A percentile compares a stretch with the other conserved stretches of the same genome.
Conservation (phyloP, 148 eudicot genomes). For the Fagopyrum homotropicum region DNA sequence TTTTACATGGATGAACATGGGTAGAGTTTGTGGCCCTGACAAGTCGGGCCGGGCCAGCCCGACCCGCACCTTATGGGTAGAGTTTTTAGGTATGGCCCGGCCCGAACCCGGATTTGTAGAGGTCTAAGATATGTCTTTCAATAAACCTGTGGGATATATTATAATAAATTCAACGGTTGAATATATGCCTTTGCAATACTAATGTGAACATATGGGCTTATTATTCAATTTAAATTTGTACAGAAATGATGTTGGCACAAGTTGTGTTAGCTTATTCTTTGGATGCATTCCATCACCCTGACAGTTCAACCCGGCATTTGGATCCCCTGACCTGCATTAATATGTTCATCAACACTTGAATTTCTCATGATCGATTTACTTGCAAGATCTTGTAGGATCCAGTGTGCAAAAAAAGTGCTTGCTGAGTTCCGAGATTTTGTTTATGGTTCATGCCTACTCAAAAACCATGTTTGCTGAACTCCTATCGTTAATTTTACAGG, state of each 20-base stretch:
- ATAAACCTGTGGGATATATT: too few relatives aligned
- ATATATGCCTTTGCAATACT: too few relatives aligned
- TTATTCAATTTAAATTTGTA: neutral
- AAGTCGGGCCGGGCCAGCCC: too few relatives aligned
- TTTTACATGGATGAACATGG: too few relatives aligned
- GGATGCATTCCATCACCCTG: neutral
- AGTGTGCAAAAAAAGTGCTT: neutral
- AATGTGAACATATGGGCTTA: neutral
- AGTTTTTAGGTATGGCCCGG: too few relatives aligned
- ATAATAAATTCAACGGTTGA: too few relatives aligned
- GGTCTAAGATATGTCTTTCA: too few relatives aligned
- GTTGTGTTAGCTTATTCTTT: neutral
- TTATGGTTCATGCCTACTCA: neutral
- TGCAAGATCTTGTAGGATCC: neutral
- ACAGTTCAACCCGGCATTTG: neutral
- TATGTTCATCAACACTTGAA: neutral
- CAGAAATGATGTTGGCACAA: neutral
- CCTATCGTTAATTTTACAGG: constrained; percentile 28
- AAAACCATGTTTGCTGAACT: neutral
- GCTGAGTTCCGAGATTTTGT: neutral
- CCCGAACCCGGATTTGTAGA: too few relatives aligned
- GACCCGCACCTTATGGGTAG: too few relatives aligned
- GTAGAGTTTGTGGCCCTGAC: too few relatives aligned
- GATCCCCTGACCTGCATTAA: neutral
- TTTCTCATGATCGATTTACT: neutral